Percentiles rank a stretch among this genome's conserved stretches.
Conservation (phyloP, 2,329 filamentous ascomycete species). For the Diaporthe sp. region DNA sequence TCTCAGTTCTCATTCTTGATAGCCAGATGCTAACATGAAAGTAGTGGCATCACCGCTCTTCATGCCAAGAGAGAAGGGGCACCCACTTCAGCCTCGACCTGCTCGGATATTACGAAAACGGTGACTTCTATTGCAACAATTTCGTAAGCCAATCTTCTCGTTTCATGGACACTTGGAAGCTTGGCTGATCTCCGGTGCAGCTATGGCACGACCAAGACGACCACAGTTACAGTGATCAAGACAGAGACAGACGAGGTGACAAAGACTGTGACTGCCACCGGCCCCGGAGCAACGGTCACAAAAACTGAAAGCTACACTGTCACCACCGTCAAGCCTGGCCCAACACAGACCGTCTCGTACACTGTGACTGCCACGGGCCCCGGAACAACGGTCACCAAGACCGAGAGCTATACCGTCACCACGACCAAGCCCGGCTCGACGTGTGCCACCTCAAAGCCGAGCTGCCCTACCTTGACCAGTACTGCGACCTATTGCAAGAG, state of each 20-base stretch:
- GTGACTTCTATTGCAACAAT: conserved; percentile 18
- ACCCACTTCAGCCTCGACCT: conserved; percentile 7
- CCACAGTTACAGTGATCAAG: conserved; percentile 11
- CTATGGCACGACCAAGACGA: conserved; percentile 12
- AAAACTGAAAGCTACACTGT: conserved; percentile 24
- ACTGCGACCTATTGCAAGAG: conserved; percentile 32
- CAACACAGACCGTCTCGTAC: conserved; percentile 14
- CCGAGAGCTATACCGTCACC: conserved; percentile 23
- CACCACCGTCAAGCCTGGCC: conserved; percentile 19
- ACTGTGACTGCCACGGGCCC: not conserved
- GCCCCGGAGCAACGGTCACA: not conserved
- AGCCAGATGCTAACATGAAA: not conserved
- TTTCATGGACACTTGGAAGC: no score
- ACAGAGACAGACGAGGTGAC: conserved; percentile 21
- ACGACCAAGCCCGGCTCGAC: conserved; percentile 12
- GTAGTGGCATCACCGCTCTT: conserved; percentile 5
- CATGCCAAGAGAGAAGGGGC: conserved; percentile 11
- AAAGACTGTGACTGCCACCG: not conserved
- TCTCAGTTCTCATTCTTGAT: not conserved
- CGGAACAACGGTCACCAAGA: conserved; percentile 15
- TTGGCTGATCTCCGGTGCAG: not conserved
- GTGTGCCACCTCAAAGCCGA: not conserved
- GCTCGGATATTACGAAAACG: conserved; percentile 1
- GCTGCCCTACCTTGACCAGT: conserved; percentile 24
- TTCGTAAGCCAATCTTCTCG: not conserved